A percentile compares a stretch with the other conserved stretches of the same genome.
Conservation (phyloP, 768 basidiomycete genomes). For the Psilocybe subaeruginosa region DNA sequence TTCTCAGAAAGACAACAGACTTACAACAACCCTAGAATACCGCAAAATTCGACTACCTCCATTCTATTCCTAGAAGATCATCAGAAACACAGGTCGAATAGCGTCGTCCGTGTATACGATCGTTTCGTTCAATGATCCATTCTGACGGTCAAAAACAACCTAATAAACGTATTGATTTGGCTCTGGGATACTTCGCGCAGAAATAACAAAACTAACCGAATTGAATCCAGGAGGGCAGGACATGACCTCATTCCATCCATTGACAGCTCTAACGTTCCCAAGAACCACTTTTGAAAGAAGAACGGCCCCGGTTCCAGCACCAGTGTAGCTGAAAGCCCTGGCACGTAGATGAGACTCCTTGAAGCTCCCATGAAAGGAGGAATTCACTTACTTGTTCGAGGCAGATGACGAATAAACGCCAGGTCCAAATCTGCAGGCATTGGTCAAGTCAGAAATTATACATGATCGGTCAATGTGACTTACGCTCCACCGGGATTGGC, state of each 20-base stretch:
- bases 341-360: background rate
- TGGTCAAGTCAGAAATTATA: background rate
- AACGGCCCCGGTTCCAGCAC: constrained; percentile 23
- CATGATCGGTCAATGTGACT: background rate
- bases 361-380: background rate
- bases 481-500: constrained; percentile 31
- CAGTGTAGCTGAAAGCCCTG: constrained; percentile 28
- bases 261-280: constrained; percentile 26
- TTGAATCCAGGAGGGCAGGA: constrained; percentile 29
- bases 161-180: background rate
- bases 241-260: constrained; percentile 23
- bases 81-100: constrained; percentile 34
- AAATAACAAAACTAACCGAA: constrained; percentile 23
- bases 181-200: background rate
- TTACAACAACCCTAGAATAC: too few relatives aligned
- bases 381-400: constrained; percentile 29
- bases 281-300: constrained; percentile 34
- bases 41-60: too few relatives aligned
- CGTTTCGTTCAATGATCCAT: constrained; percentile 29
- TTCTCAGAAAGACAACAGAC: background rate
- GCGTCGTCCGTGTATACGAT: constrained; percentile 34
- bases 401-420: constrained; percentile 34
- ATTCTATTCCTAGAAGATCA: constrained; percentile 22
- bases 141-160: constrained; percentile 27
- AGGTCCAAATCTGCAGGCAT: constrained; percentile 25